Percentiles rank a stretch among this genome's conserved stretches.
Evolutionary conservation across 2,329 filamentous ascomycete genomes (phyloP).

Genomic region (Fusarium begoniae): DNA sequence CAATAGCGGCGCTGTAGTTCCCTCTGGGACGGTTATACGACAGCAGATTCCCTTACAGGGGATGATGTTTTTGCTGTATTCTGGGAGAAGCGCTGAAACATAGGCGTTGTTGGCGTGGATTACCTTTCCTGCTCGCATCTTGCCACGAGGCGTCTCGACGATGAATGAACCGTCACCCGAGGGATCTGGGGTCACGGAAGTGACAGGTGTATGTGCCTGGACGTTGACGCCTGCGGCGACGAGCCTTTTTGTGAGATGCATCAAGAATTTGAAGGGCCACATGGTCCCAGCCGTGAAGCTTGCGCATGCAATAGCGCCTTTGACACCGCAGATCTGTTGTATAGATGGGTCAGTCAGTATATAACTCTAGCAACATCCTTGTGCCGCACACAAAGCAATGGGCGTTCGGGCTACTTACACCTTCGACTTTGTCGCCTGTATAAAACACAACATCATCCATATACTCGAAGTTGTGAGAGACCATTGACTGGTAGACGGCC

Average conservation of each 20-base stretch:
- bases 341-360: neutral
- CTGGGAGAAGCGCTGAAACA: slow-evolving; percentile 67
- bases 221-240: neutral
- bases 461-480: neutral
- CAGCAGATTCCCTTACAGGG: slow-evolving; percentile 62
- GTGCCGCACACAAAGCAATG: neutral
- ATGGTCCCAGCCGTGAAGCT: neutral
- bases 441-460: slow-evolving; percentile 7
- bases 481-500: neutral
- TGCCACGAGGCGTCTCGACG: slow-evolving; percentile 48
- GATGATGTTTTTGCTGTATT: slow-evolving; percentile 68
- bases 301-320: slow-evolving; percentile 2
- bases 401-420: neutral
- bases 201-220: neutral
- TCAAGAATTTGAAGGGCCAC: slow-evolving; percentile 22
- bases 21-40: neutral
- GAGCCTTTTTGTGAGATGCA: slow-evolving; percentile 48
- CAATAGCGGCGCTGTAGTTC: neutral
- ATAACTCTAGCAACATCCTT: neutral
- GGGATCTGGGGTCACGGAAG: neutral
- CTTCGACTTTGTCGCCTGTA: neutral
- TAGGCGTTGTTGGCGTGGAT: slow-evolving; percentile 75
- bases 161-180: neutral
- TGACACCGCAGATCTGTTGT: neutral
- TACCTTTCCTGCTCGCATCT: slow-evolving; percentile 61